phyloP scores from a whole-genome alignment of 116 monocot genomes.

The Cymodocea nodosa region DNA sequence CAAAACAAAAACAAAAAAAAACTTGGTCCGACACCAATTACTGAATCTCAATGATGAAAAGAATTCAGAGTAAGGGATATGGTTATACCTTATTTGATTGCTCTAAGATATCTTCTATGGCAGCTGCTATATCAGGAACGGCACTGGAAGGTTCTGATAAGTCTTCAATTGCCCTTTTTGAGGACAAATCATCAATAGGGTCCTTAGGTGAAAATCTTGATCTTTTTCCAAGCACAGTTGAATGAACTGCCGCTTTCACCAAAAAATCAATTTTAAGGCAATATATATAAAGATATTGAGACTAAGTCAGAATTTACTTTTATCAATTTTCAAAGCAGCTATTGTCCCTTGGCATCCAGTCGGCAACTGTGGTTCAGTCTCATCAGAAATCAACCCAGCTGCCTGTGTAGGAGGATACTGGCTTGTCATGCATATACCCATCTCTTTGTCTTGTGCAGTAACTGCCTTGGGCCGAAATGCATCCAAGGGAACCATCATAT shows the following conservation, averaged over 20 bases:
- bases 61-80: conserved; percentile 1
- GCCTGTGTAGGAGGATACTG: conserved; percentile 88
- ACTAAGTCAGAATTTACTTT: conserved; percentile 18
- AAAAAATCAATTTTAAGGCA: background rate
- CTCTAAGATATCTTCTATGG: conserved; percentile 80
- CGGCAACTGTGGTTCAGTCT: conserved; percentile 19
- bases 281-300: background rate
- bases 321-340: conserved; percentile 7
- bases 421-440: conserved; percentile 59
- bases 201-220: conserved; percentile 26
- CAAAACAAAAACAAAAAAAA: background rate
- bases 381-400: conserved; percentile 32
- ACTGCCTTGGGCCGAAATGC: conserved; percentile 56
- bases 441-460: conserved; percentile 69
- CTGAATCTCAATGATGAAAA: conserved; percentile 3
- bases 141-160: conserved; percentile 13
- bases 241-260: conserved; percentile 20
- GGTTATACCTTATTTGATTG: conserved; percentile 69
- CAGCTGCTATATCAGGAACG: conserved; percentile 83
- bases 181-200: conserved; percentile 11
- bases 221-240: conserved; percentile 24
- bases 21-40: background rate
- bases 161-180: conserved; percentile 24
- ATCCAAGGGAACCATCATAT: conserved; percentile 54
- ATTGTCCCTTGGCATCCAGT: conserved; percentile 24